phyloP scores from a whole-genome alignment of 345 rosid genomes.

The Pistacia atlantica region DNA sequence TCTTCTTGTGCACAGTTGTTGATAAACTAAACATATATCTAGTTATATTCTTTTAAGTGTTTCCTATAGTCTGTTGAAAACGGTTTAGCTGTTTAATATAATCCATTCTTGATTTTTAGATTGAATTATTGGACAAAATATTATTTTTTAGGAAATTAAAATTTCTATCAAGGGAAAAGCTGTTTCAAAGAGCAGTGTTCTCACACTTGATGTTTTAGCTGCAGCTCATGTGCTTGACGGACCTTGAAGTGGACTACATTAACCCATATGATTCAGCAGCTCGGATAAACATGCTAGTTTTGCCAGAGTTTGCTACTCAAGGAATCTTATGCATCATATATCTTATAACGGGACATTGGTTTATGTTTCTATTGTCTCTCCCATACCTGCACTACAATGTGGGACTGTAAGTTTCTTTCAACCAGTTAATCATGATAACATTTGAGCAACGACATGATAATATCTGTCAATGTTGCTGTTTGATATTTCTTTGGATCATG shows the following conservation, averaged over 20 bases:
- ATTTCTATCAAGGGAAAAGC: neutral
- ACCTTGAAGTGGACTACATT: slow-evolving; percentile 45
- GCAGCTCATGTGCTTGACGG: slow-evolving; percentile 48
- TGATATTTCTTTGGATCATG: neutral
- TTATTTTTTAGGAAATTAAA: neutral
- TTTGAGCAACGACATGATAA: neutral
- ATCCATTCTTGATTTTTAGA: neutral
- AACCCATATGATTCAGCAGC: slow-evolving; percentile 45
- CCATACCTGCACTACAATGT: slow-evolving; percentile 42
- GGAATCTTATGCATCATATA: slow-evolving; percentile 36
- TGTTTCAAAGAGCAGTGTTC: neutral
- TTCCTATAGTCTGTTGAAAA: neutral
- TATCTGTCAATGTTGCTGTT: neutral
- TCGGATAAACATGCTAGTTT: slow-evolving; percentile 33
- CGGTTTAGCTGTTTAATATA: neutral
- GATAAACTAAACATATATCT: neutral
- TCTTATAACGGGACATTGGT: slow-evolving; percentile 48
- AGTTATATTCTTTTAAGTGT: neutral
- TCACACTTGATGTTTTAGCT: slow-evolving; percentile 9
- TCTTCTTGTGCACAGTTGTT: neutral
- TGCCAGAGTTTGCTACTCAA: slow-evolving; percentile 42
- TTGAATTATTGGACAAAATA: no score
- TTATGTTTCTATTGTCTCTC: slow-evolving; percentile 35
- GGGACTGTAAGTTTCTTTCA: slow-evolving; percentile 35
- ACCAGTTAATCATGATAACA: neutral